Evolutionary conservation across 2,329 filamentous ascomycete species (phyloP).

Genomic region (Aureobasidium sp.): DNA sequence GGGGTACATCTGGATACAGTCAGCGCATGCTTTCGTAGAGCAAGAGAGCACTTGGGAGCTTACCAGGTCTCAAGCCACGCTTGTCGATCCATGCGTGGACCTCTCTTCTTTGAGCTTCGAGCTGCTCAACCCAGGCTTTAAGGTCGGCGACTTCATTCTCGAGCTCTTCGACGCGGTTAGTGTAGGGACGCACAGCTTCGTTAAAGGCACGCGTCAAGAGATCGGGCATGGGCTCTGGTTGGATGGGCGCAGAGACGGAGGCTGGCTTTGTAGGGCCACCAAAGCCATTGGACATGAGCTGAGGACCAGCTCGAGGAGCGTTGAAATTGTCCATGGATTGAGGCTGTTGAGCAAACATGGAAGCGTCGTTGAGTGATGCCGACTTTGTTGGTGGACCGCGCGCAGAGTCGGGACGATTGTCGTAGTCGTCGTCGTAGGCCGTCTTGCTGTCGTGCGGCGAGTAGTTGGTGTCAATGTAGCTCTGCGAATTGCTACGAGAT

Average conservation of each 20-base stretch:
- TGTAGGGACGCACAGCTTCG: constrained; percentile 45
- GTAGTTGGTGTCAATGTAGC: constrained; percentile 43
- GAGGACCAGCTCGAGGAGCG: constrained; percentile 12
- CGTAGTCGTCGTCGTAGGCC: constrained; percentile 39
- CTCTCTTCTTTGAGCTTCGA: constrained; percentile 46
- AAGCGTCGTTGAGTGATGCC: constrained; percentile 19
- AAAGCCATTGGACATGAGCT: constrained; percentile 21
- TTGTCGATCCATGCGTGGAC: constrained; percentile 52
- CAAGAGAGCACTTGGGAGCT: constrained; percentile 15
- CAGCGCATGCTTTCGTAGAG: background rate
- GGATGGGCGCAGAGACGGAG: constrained; percentile 14
- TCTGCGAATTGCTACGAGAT: constrained; percentile 40
- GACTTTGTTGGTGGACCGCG: constrained; percentile 26
- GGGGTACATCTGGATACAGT: constrained; percentile 40
- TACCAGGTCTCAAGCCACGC: constrained; percentile 46
- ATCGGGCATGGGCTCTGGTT: constrained; percentile 42
- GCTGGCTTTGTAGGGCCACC: constrained; percentile 13
- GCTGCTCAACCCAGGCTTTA: constrained; percentile 43
- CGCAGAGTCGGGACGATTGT: constrained; percentile 34
- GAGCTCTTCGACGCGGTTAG: constrained; percentile 47
- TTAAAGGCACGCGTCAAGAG: constrained; percentile 48
- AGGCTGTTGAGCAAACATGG: constrained; percentile 36
- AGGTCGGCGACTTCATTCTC: constrained; percentile 46
- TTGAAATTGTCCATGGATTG: constrained; percentile 15
- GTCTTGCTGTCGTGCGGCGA: constrained; percentile 35